A percentile compares a stretch with the other conserved stretches of the same genome.
These are phyloP conservation scores for Scopulariopsis brevicaulis DNA, from an alignment of 2,329 filamentous ascomycete genomes.

Conservation along the genomic window DNA sequence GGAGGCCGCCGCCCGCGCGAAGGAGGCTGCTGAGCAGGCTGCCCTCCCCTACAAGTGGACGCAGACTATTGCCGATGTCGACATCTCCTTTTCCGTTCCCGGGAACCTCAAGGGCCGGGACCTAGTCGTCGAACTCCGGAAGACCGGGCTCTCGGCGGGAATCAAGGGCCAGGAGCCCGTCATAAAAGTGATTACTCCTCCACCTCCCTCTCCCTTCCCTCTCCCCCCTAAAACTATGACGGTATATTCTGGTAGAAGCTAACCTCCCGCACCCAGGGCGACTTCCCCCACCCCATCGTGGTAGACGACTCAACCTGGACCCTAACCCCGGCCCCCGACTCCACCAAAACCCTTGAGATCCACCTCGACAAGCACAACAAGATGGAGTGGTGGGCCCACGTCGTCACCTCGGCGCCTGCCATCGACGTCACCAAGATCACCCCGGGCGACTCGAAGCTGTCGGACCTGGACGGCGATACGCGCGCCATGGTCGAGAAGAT, in stretches of 20 bases:
- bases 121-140: slow-evolving; percentile 72
- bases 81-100: slow-evolving; percentile 67
- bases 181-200: slow-evolving; percentile 50
- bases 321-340: slow-evolving; percentile 59
- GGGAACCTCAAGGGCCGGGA: slow-evolving; percentile 78
- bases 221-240: not conserved
- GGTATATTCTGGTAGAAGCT: not conserved
- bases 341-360: slow-evolving; percentile 58
- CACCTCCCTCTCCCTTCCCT: slow-evolving; percentile 10
- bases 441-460: slow-evolving; percentile 83
- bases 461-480: slow-evolving; percentile 90
- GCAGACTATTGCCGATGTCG: slow-evolving; percentile 82
- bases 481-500: slow-evolving; percentile 99
- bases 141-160: slow-evolving; percentile 63
- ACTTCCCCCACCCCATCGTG: slow-evolving; percentile 67
- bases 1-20: slow-evolving; percentile 47
- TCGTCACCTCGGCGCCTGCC: slow-evolving; percentile 73
- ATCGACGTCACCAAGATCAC: slow-evolving; percentile 94
- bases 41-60: slow-evolving; percentile 95
- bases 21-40: slow-evolving; percentile 79
- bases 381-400: slow-evolving; percentile 97
- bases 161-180: slow-evolving; percentile 84
- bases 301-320: slow-evolving; percentile 94
- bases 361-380: slow-evolving; percentile 95
- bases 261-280: slow-evolving; percentile 45